Conservation (phyloP, 2,329 filamentous ascomycete genomes). For the Diaporthe vexans region DNA sequence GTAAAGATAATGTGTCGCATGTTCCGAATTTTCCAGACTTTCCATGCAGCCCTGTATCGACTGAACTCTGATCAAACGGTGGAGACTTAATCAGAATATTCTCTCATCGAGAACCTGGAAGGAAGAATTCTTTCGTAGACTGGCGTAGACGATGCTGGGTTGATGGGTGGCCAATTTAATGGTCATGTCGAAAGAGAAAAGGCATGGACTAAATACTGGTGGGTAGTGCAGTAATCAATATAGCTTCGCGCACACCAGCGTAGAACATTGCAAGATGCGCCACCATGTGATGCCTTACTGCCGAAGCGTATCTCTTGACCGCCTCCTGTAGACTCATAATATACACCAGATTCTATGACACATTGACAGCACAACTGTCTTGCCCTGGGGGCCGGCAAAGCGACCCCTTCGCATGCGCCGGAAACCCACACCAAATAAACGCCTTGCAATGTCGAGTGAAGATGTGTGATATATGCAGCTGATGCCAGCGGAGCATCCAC, state of each 20-base stretch:
- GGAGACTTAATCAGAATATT: neutral
- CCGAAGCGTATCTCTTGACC: neutral
- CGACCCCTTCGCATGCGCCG: constrained; percentile 10
- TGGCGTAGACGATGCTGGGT: neutral
- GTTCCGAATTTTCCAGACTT: too few species aligned
- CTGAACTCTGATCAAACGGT: too few species aligned
- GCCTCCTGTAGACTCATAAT: constrained; percentile 16
- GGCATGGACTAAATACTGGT: neutral
- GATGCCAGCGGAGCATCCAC: constrained; percentile 17
- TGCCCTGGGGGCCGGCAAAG: constrained; percentile 8
- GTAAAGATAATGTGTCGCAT: neutral
- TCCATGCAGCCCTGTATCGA: too few species aligned
- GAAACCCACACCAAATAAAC: constrained; percentile 36
- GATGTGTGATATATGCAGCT: constrained; percentile 39
- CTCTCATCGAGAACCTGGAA: neutral
- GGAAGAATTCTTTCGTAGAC: too few species aligned
- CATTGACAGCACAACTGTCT: constrained; percentile 31
- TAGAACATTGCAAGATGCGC: too few species aligned
- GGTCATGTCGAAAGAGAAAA: neutral
- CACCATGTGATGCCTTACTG: neutral
- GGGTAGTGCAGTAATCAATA: neutral
- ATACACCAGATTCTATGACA: constrained; percentile 33
- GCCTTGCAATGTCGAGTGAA: constrained; percentile 43
- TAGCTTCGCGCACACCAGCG: neutral
- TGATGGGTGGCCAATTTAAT: neutral